Conservation (phyloP, 495 filamentous ascomycete genomes). For the Cetradonia linearis region DNA sequence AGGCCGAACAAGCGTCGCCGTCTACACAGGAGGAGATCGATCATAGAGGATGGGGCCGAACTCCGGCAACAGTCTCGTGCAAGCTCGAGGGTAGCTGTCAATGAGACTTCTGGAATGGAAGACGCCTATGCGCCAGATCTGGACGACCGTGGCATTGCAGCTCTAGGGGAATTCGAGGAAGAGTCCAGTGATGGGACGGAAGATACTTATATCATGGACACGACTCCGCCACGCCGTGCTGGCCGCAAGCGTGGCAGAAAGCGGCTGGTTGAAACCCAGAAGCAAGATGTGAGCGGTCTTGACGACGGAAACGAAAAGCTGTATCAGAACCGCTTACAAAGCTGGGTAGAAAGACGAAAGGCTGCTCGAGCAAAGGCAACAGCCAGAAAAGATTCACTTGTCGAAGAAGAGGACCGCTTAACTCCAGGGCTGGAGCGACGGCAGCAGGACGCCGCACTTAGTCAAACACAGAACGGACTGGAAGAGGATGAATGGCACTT, state of each 20-base stretch:
- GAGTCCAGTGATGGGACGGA: slow-evolving; percentile 26
- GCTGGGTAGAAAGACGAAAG: slow-evolving; percentile 63
- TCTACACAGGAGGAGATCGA: slow-evolving; percentile 23
- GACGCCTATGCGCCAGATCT: slow-evolving; percentile 37
- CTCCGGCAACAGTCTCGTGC: neutral
- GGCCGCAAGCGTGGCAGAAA: slow-evolving; percentile 33
- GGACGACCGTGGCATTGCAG: slow-evolving; percentile 25
- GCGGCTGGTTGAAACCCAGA: slow-evolving; percentile 33
- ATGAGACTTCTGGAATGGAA: slow-evolving; percentile 34
- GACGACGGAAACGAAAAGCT: slow-evolving; percentile 86
- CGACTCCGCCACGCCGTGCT: slow-evolving; percentile 25
- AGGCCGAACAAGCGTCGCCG: slow-evolving; percentile 35
- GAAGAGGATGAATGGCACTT: slow-evolving; percentile 63
- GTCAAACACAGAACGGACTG: slow-evolving; percentile 4
- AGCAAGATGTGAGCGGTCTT: slow-evolving; percentile 61
- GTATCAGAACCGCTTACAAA: slow-evolving; percentile 65
- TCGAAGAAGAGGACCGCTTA: neutral
- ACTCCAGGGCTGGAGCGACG: neutral
- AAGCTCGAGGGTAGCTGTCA: slow-evolving; percentile 15
- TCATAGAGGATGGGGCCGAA: neutral
- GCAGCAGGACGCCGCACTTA: neutral
- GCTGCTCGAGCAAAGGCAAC: slow-evolving; percentile 47
- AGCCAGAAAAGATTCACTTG: neutral
- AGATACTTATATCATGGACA: slow-evolving; percentile 21
- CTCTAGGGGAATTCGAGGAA: slow-evolving; percentile 14